Evolutionary conservation across 2,329 filamentous ascomycete genomes (phyloP).

Genomic region (Pleomassaria siparia): DNA sequence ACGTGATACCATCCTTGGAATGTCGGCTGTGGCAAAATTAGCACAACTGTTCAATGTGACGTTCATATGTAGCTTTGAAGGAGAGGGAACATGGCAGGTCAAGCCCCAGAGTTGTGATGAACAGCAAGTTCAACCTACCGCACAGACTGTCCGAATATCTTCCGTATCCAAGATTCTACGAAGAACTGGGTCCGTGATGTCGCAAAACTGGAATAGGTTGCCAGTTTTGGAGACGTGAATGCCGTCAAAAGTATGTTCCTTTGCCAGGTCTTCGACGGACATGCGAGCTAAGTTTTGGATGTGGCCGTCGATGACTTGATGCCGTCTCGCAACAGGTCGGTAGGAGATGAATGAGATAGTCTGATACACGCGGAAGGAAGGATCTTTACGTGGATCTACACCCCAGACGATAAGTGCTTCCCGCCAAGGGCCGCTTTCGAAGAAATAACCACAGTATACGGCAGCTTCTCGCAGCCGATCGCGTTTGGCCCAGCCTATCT

Average conservation of each 20-base stretch:
- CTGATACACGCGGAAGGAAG: slow-evolving; percentile 80
- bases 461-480: slow-evolving; percentile 70
- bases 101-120: slow-evolving; percentile 47
- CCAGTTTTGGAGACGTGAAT: slow-evolving; percentile 73
- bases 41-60: slow-evolving; percentile 27
- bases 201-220: slow-evolving; percentile 92
- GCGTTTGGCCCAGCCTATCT: slow-evolving; percentile 58
- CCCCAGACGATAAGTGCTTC: slow-evolving; percentile 86
- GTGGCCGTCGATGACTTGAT: slow-evolving; percentile 28
- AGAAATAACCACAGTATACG: slow-evolving; percentile 87
- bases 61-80: too few relatives aligned
- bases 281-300: slow-evolving; percentile 25
- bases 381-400: slow-evolving; percentile 77
- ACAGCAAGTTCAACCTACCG: slow-evolving; percentile 57
- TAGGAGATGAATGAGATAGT: slow-evolving; percentile 58
- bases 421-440: slow-evolving; percentile 88
- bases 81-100: too few relatives aligned
- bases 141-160: slow-evolving; percentile 49
- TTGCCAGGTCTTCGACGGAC: slow-evolving; percentile 25
- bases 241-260: slow-evolving; percentile 78
- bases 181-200: slow-evolving; percentile 81
- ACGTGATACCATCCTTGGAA: slow-evolving; percentile 81
- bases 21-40: slow-evolving; percentile 20
- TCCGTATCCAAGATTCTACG: slow-evolving; percentile 65
- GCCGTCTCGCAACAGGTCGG: slow-evolving; percentile 30